Base-by-base conservation (phyloP, 352 stramenopile species). In the Globisporangium radiosum region DNA sequence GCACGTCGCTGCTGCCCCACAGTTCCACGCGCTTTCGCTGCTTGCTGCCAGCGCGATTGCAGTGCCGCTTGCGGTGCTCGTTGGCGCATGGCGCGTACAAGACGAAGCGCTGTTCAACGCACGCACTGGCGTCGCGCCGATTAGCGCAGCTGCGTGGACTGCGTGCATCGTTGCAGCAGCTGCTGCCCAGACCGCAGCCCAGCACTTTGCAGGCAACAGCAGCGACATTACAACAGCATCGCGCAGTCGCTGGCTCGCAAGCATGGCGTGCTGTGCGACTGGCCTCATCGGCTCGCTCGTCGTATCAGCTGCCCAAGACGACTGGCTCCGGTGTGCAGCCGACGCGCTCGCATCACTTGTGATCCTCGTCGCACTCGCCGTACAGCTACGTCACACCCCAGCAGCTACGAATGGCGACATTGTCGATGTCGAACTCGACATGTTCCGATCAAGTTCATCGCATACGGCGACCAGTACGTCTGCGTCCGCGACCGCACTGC, bases 351-450 rank as follows among this genome's bases (percentile, higher is more conserved):
- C 76, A 0, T 72, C 75, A 39, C 54, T 75, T 7, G 63, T 83
- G 7, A 78, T 89, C 9, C 58, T 89, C n/a, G 81, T 76, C 53
- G 69, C 78, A 36, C 68, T 80, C 48, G 64, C 76, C 43, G 56
- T 55, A 33, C 69, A 72, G 33, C 74, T 76, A 62, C 57, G 63
- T 14, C 49, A 51, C 7, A 47, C 42, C 15, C 9, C 42, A 13
- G 42, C 42, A 15, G 42, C 54, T 1, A 62, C 65, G 14, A 63
- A 67, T 60, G 39, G 39, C 13, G 43, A 33, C 17, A 57, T 68
- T 17, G 36, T 40, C 1, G 65, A 71, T 63, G 53, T 65, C 60
- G 65, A 75, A 39, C 58, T 85, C 11, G 75, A 88, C 54, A 81
- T 71, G 57, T 87, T 78, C 49, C 65, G 69, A 15, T 64, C 62